These are phyloP conservation scores for Arabis hirsuta DNA, from an alignment of 345 rosid genomes.

Conservation along the genomic window DNA sequence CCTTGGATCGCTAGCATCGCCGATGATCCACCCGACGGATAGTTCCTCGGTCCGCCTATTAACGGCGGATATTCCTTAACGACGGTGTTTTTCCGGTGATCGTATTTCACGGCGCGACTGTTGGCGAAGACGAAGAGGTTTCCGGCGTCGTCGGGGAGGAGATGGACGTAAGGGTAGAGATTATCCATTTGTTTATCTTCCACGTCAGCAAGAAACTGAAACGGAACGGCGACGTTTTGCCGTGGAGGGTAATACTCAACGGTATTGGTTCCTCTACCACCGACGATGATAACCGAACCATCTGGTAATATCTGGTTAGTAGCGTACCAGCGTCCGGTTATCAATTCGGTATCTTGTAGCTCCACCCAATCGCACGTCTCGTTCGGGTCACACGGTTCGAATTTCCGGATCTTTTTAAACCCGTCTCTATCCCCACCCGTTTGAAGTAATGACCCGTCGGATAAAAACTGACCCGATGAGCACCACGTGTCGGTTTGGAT, in stretches of 20 bases:
- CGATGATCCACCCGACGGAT: slow-evolving; percentile 87
- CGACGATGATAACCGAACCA: slow-evolving; percentile 71
- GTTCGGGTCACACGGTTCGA: slow-evolving; percentile 56
- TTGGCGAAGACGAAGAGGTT: slow-evolving; percentile 84
- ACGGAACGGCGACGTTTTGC: slow-evolving; percentile 58
- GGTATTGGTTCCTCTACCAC: slow-evolving; percentile 65
- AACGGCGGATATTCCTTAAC: slow-evolving; percentile 64
- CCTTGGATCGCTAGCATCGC: slow-evolving; percentile 67
- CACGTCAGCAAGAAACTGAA: slow-evolving; percentile 68
- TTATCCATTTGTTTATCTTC: slow-evolving; percentile 89
- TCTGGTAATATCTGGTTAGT: slow-evolving; percentile 76
- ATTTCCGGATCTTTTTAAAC: slow-evolving; percentile 56
- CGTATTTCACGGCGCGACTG: slow-evolving; percentile 68
- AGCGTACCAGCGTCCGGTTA: slow-evolving; percentile 69
- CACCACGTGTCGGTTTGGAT: slow-evolving; percentile 84
- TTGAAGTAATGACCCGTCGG: slow-evolving; percentile 74
- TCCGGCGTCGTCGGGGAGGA: slow-evolving; percentile 72
- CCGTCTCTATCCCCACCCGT: slow-evolving; percentile 77
- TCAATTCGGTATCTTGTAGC: slow-evolving; percentile 52
- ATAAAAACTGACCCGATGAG: slow-evolving; percentile 72
- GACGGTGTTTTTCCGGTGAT: slow-evolving; percentile 54
- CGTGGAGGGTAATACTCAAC: slow-evolving; percentile 71
- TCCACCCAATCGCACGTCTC: slow-evolving; percentile 72
- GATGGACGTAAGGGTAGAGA: slow-evolving; percentile 86
- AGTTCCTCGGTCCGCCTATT: slow-evolving; percentile 83